Evolutionary conservation across 2,329 filamentous ascomycete species (phyloP).

Genomic region (Onygenales sp.): DNA sequence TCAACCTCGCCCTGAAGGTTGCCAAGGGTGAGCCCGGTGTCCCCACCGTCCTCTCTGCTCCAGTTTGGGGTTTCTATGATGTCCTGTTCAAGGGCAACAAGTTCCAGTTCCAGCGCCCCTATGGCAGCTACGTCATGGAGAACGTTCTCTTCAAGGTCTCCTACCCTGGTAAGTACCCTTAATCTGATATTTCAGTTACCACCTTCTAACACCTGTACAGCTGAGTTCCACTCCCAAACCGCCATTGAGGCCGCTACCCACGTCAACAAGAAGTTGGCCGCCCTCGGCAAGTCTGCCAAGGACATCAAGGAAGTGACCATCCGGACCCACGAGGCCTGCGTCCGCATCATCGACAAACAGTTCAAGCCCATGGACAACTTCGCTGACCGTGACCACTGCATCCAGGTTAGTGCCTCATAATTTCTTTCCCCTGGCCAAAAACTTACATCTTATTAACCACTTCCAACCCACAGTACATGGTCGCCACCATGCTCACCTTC

Average conservation of each 20-base stretch:
- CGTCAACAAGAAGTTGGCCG: slow-evolving; percentile 73
- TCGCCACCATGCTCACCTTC: slow-evolving; percentile 88
- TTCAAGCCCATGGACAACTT: slow-evolving; percentile 99
- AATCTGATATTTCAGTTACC: not conserved
- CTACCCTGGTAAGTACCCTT: slow-evolving; percentile 62
- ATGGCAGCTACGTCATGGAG: slow-evolving; percentile 99
- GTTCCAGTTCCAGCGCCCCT: slow-evolving; percentile 91
- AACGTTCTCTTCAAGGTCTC: slow-evolving; percentile 99
- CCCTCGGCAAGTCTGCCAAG: slow-evolving; percentile 77
- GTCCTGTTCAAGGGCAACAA: slow-evolving; percentile 93
- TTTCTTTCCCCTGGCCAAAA: not conserved
- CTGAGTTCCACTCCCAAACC: slow-evolving; percentile 98
- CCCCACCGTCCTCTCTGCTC: slow-evolving; percentile 84
- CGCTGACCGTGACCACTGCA: slow-evolving; percentile 97
- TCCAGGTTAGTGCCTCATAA: slow-evolving; percentile 51
- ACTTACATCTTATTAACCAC: slow-evolving; percentile 13
- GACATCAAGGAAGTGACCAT: slow-evolving; percentile 91
- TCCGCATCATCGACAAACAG: slow-evolving; percentile 99
- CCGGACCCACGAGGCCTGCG: slow-evolving; percentile 95
- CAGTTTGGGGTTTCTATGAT: slow-evolving; percentile 97
- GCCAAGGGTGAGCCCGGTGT: slow-evolving; percentile 84
- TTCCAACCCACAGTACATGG: slow-evolving; percentile 63
- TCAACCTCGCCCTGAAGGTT: slow-evolving; percentile 85
- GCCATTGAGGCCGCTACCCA: slow-evolving; percentile 90
- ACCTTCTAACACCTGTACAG: slow-evolving; percentile 31